Conservation (phyloP, 257 asterid genomes). For the Jasminum sambac region DNA sequence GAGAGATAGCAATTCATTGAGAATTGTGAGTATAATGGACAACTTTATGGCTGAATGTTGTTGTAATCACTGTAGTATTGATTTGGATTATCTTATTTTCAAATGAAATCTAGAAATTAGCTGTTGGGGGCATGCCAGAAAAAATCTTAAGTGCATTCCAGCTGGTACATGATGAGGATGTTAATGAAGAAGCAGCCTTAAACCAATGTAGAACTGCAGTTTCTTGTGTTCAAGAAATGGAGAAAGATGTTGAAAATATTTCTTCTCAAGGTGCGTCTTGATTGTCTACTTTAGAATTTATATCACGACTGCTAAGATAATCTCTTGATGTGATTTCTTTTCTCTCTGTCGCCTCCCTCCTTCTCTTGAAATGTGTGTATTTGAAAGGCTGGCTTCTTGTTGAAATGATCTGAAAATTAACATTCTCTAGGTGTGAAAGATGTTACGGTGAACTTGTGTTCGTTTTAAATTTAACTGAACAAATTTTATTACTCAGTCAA, state of each 20-base stretch:
- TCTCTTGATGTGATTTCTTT: constrained; percentile 1
- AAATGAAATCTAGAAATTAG: constrained; percentile 61
- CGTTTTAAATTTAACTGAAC: too few species aligned
- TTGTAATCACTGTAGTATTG: constrained; percentile 16
- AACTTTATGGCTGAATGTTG: constrained; percentile 12
- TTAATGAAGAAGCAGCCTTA: constrained; percentile 67
- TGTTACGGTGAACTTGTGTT: not conserved
- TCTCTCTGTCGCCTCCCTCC: constrained; percentile 8
- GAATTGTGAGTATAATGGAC: constrained; percentile 61
- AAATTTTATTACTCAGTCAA: too few species aligned
- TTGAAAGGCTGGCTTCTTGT: constrained; percentile 1
- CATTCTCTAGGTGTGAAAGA: not conserved
- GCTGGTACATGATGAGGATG: constrained; percentile 63
- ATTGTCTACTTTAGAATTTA: constrained; percentile 23
- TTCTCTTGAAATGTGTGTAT: not conserved
- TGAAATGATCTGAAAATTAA: not conserved
- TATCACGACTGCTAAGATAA: constrained; percentile 19
- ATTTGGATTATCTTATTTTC: constrained; percentile 3
- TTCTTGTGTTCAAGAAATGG: constrained; percentile 58
- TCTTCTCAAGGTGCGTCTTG: constrained; percentile 63
- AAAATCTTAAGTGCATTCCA: constrained; percentile 78
- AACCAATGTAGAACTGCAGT: constrained; percentile 57
- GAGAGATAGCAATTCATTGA: constrained; percentile 75
- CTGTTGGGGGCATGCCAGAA: constrained; percentile 83
- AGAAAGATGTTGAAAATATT: constrained; percentile 54